Evolutionary conservation across 805 yeast genomes (phyloP), one percentile per base, ranked within the genome.

Genomic region (Wickerhamomyces sydowiorum): DNA sequence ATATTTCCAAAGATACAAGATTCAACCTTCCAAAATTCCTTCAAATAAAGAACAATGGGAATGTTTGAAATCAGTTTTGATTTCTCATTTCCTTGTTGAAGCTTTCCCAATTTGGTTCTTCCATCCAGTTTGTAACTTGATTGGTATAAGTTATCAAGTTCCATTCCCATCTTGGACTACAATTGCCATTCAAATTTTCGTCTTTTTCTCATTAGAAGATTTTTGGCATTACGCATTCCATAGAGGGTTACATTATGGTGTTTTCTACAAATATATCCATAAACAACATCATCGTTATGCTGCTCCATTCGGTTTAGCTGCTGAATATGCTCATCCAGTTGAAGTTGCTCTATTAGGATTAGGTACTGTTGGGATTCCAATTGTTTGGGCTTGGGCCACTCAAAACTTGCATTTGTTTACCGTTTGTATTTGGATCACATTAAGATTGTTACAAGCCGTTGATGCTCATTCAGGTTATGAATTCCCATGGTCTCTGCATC

Each of bases 391-490:
- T 50, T 76, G 77, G 62, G 67, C 84, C 61, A 80, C 93, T 35
- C 76, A 81, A 43, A 67, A 82, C 60, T 73, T 91, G 62, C 99
- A 91, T 62, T 68, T 93, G 56, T 82, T 86, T 69, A 91, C 98
- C n/a, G 77, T 90, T 45, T 81, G 87, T 58, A 50, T 79, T 43
- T 91, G 98, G 98, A 84, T 91, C 57, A 73, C 86, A 8, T 67
- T 87, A 55, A 80, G 98, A 66, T 76, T 91, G 54, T 82, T 85
- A 72, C 99, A 91, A 73, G 99, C 99, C 22, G 91, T 91, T 45
- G 99, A 91, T 63, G 84, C 97, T 21, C 99, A 91, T 66, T 89
- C 97, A 12, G 99, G 98, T 45, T 93, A 91, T 66, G 98, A 91
- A 62, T 91, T 91, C 79, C 98, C 99, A 49, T 82, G 95, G 87